phyloP scores from a whole-genome alignment of 208 protist genomes.

The Wallacemonas rigidus region DNA sequence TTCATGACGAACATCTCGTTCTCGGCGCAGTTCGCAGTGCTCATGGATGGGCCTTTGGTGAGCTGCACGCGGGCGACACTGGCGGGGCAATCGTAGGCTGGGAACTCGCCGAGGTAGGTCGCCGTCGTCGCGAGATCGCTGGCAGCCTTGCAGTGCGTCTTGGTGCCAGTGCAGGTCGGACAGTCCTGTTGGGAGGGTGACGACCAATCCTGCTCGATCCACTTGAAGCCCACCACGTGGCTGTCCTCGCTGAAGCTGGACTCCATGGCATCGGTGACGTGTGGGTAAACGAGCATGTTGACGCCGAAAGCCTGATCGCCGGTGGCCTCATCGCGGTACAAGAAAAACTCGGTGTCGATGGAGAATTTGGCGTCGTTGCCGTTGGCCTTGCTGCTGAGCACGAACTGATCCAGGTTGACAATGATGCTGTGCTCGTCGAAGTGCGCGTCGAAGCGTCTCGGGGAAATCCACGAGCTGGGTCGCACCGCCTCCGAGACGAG shows the following conservation, averaged over 20 bases:
- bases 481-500: conserved; percentile 72
- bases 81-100: conserved; percentile 58
- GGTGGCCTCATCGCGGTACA: conserved; percentile 43
- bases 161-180: conserved; percentile 69
- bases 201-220: conserved; percentile 63
- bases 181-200: conserved; percentile 51
- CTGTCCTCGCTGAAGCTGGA: conserved; percentile 67
- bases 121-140: conserved; percentile 23
- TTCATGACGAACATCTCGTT: conserved; percentile 68
- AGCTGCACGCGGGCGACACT: conserved; percentile 56
- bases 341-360: conserved; percentile 77
- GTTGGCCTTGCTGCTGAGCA: conserved; percentile 41
- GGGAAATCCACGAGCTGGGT: conserved; percentile 62
- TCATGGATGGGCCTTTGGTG: conserved; percentile 69
- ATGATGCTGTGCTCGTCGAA: conserved; percentile 58
- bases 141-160: conserved; percentile 44
- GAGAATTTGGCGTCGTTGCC: conserved; percentile 33
- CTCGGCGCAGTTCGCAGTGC: conserved; percentile 33
- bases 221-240: conserved; percentile 81
- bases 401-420: conserved; percentile 64
- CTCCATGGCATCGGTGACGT: conserved; percentile 52
- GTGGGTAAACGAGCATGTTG: conserved; percentile 79
- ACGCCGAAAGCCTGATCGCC: conserved; percentile 76
- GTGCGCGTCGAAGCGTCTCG: conserved; percentile 46
- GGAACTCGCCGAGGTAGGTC: conserved; percentile 65